Percentiles rank a stretch among this genome's conserved stretches.
phyloP scores from a whole-genome alignment of 305 asterid genomes.

The Solanum hybrid region DNA sequence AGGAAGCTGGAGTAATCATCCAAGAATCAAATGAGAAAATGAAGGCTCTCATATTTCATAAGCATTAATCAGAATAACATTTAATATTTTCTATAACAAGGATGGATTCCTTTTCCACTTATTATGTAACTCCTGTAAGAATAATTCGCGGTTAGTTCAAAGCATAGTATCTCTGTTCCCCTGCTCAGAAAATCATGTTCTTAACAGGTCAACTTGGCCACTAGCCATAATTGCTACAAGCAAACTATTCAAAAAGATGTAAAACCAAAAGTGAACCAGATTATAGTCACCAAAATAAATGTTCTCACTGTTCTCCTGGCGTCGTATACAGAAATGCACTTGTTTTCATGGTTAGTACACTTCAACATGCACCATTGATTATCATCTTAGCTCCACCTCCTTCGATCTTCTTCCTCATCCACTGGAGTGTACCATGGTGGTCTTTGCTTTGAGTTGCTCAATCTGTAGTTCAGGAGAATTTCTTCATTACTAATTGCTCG shows the following conservation, averaged over 20 bases:
- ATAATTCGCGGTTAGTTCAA: background rate
- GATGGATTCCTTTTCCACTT: background rate
- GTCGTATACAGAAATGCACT: background rate
- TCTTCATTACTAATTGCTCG: conserved; percentile 61
- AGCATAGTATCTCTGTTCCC: background rate
- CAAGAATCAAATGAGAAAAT: background rate
- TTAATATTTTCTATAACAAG: background rate
- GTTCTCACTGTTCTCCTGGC: background rate
- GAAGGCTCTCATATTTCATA: background rate
- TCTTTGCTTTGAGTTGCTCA: conserved; percentile 74
- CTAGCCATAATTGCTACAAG: background rate
- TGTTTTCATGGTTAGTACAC: background rate
- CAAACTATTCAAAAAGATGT: background rate
- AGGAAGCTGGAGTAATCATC: background rate
- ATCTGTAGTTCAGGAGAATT: conserved; percentile 70
- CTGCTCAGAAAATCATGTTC: background rate
- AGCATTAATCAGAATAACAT: background rate
- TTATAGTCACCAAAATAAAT: background rate
- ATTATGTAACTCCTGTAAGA: background rate
- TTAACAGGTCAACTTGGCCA: background rate
- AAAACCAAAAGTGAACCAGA: background rate
- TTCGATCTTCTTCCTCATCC: conserved; percentile 83
- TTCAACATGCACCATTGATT: background rate
- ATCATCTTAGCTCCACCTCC: conserved; percentile 71
- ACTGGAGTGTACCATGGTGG: conserved; percentile 90